Conservation (phyloP, 768 basidiomycete genomes). For the Boletus sp. region DNA sequence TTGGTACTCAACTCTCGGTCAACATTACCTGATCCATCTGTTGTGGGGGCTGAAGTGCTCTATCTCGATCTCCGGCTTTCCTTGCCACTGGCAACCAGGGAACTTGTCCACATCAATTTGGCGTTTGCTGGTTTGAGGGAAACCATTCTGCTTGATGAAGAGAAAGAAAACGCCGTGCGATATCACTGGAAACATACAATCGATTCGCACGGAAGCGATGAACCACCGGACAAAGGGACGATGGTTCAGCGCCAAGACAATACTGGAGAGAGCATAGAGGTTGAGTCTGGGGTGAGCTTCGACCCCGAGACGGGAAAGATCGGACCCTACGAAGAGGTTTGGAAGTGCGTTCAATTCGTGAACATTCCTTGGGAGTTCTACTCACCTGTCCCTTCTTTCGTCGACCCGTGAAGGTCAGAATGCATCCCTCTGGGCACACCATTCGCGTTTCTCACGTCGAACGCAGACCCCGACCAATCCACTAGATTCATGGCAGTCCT, state of each 20-base stretch:
- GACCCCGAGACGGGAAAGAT: slow-evolving; percentile 14
- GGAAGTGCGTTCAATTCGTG: slow-evolving; percentile 11
- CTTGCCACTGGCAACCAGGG: background rate
- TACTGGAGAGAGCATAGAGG: slow-evolving; percentile 7
- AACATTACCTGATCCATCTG: slow-evolving; percentile 1
- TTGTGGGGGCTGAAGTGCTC: slow-evolving; percentile 2
- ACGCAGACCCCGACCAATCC: slow-evolving; percentile 6
- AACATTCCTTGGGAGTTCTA: background rate
- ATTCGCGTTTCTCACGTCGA: slow-evolving; percentile 19
- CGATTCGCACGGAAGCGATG: slow-evolving; percentile 13
- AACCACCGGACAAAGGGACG: slow-evolving; percentile 13
- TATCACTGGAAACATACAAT: slow-evolving; percentile 17
- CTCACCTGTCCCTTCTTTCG: background rate
- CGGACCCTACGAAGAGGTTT: slow-evolving; percentile 19
- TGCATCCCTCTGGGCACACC: background rate
- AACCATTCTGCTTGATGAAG: slow-evolving; percentile 1
- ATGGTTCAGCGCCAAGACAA: slow-evolving; percentile 1
- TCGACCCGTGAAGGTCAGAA: slow-evolving; percentile 5
- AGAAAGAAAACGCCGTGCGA: background rate
- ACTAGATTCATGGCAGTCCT: slow-evolving; percentile 17
- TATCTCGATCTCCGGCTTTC: slow-evolving; percentile 20
- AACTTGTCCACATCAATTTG: slow-evolving; percentile 5
- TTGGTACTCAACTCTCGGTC: slow-evolving; percentile 20
- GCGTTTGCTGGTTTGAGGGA: slow-evolving; percentile 15
- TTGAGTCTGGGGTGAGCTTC: slow-evolving; percentile 14